Base-by-base conservation (phyloP, 495 filamentous ascomycete genomes). In the Annulohypoxylon maeteangense region DNA sequence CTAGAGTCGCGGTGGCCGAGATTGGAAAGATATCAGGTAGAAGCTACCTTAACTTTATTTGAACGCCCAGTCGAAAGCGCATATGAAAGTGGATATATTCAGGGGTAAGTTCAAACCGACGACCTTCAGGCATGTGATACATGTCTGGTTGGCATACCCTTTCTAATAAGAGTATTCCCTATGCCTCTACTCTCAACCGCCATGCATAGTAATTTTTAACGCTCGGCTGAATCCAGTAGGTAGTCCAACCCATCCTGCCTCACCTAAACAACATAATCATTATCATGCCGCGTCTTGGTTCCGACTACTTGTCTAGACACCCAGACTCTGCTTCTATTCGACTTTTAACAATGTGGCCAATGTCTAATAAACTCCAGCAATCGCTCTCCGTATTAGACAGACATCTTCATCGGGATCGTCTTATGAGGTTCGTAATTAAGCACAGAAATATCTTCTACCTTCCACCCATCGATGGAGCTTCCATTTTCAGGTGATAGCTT, bases 361-460 rank as follows among this genome's bases (percentile, higher is more conserved):
- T 7, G 29, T 31, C 29, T 34, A 48, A 48, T 1, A 27, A 51
- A 29, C 12, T 4, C 27, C 12, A 34, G 31, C 27, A 6, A 20
- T 23, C 6, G 10, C 3, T 6, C 22, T 7, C 18, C 14, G 34
- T 10, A n/a, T 36, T 54, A 97, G 32, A 98, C 94, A 74, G 91
- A 94, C 95, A 98, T 98, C 81, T 98, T 97, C 95, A 98, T 98
- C 42, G 91, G 85, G 78, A 98, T 97, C 7, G 83, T 86, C 84
- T 93, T 93, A 75, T 97, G 93, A 63, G 96, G 95, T 34, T 92
- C 87, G 79, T 99, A 99, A 23, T 92, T 94, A 75, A 90, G 87
- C 4, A 99, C 87, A 67, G 90, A 88, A 75, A 99, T 95, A 56
- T 99, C 95, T 71, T 97, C 94, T 3, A 87, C 84, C 78, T 87